phyloP scores from a whole-genome alignment of 164 flowering plant species.

The grape (Vitis vinifera) region ASM3070453v1 NC_081811.1:6779001-6779500 shows the following conservation, averaged over 20 bases:
- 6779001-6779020: not conserved
- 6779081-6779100: constrained; percentile 32
- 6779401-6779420: constrained; percentile 80
- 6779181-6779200: constrained; percentile 51
- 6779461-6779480: constrained; percentile 51
- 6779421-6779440: constrained; percentile 85
- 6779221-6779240: constrained; percentile 61
- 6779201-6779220: constrained; percentile 76
- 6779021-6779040: constrained; percentile 20
- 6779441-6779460: constrained; percentile 74
- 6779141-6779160: constrained; percentile 29
- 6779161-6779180: constrained; percentile 41
- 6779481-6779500: constrained; percentile 64
- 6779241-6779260: constrained; percentile 57
- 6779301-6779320: constrained; percentile 55
- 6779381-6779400: constrained; percentile 83
- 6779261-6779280: constrained; percentile 57
- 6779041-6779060: constrained; percentile 52
- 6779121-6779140: constrained; percentile 30
- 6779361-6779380: constrained; percentile 75
- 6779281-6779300: constrained; percentile 52
- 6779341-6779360: constrained; percentile 52
- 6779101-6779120: constrained; percentile 22
- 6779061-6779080: constrained; percentile 58
- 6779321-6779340: constrained; percentile 65